Evolutionary conservation across 441 rosid species (phyloP), one percentile per base, ranked within the genome.

Genomic region (Adansonia gregorii): DNA sequence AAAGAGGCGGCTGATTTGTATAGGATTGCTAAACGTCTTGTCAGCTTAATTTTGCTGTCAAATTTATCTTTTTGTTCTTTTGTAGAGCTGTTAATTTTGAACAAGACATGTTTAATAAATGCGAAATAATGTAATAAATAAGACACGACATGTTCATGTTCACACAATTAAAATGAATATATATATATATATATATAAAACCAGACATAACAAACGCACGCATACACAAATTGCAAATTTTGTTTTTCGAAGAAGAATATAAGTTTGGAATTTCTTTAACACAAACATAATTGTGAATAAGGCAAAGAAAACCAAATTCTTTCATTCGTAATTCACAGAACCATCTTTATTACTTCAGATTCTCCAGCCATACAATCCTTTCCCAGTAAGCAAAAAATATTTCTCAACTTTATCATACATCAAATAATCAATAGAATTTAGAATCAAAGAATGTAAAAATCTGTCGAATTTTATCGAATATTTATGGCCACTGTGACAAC

Each of bases 341-440:
- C 31, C 73, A 76, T 58, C 77, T 74, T 76, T 67, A 58, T 77
- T 79, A 61, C 79, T 49, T 72, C 79, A 56, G 41, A 39, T 72
- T 68, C 63, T 61, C 78, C 81, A 63, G 4, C 78, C 68, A 66
- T 55, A 72, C 39, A 55, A 73, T 46, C 52, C 49, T 58, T 35
- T 66, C 46, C 66, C 68, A 17, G 73, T 61, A 48, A 54, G 58
- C 6, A 69, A 78, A 56, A 76, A 41, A 74, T 75, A 80, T 66
- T 35, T 52, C 75, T 77, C 79, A 66, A 70, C 78, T 72, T 60
- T 79, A 75, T 85, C 64, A 75, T 82, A 81, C 83, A 86, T 70
- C 75, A 79, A 80, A 59, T 51, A 73, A 80, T 80, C 73, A 76
- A 77, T 73, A 69, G 17, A 85, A 87, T 87, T 72, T 86, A 86